Conservation (phyloP, 2,329 filamentous ascomycete species). For the Beauveria bassiana region DNA sequence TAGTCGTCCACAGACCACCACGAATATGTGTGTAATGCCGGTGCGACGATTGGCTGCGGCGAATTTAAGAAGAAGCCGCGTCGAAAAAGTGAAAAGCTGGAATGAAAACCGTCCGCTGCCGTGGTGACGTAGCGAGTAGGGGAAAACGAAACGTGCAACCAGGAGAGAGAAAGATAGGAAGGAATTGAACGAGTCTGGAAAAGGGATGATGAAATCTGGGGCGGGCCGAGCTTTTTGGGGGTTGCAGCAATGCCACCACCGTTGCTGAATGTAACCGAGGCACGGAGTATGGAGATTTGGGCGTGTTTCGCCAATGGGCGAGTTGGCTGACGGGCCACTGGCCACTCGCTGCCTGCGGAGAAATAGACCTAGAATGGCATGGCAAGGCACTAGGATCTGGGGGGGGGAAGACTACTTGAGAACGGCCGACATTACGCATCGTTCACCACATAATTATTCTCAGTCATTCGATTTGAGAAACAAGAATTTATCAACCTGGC, state of each 20-base stretch:
- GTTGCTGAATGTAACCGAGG: neutral
- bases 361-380: no score
- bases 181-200: neutral
- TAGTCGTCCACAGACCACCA: no score
- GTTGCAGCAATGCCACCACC: neutral
- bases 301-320: neutral
- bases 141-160: neutral
- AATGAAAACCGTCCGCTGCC: neutral
- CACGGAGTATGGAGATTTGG: neutral
- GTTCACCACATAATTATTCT: no score
- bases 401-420: no score
- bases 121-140: neutral
- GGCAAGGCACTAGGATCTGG: no score
- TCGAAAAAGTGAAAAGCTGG: no score
- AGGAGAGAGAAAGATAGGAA: neutral
- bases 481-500: neutral
- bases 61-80: no score
- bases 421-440: no score
- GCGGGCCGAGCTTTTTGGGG: slow-evolving; percentile 4
- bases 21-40: no score
- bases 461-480: no score
- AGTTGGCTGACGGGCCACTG: neutral
- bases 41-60: no score
- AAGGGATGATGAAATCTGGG: neutral
- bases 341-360: no score